phyloP scores from a whole-genome alignment of 2,329 filamentous ascomycete genomes.

The Neofusicoccum umdonicola region DNA sequence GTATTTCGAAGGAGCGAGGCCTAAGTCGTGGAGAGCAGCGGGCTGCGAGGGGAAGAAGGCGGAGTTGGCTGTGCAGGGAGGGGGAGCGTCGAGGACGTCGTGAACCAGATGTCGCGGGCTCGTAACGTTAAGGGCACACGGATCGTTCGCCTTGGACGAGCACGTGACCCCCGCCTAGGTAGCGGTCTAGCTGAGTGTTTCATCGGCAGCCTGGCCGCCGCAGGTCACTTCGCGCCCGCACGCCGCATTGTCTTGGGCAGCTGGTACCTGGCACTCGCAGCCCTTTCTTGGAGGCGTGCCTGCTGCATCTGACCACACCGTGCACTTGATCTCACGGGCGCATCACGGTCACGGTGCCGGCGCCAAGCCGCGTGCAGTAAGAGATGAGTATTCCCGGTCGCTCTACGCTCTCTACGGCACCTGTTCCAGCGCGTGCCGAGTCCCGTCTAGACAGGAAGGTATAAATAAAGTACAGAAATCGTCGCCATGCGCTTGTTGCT shows the following conservation, averaged over 20 bases:
- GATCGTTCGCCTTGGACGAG: slow-evolving; percentile 1
- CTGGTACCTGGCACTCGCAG: background rate
- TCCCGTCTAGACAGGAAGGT: slow-evolving; percentile 8
- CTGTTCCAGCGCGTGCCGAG: background rate
- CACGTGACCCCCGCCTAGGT: background rate
- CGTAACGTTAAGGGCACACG: slow-evolving; percentile 8
- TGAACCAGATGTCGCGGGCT: slow-evolving; percentile 24
- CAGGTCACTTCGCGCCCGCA: background rate
- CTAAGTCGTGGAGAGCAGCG: slow-evolving; percentile 10
- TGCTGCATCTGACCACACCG: background rate
- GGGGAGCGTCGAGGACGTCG: slow-evolving; percentile 15
- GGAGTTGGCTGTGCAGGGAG: slow-evolving; percentile 18
- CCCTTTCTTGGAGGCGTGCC: background rate
- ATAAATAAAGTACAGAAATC: slow-evolving; percentile 8
- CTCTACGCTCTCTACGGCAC: background rate
- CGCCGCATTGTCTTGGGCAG: background rate
- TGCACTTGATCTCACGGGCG: slow-evolving; percentile 1
- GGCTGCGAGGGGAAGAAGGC: slow-evolving; percentile 15
- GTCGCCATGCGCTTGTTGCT: background rate
- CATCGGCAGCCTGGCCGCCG: background rate
- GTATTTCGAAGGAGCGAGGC: background rate
- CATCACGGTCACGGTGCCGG: background rate
- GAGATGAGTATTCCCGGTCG: background rate
- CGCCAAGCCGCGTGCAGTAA: background rate
- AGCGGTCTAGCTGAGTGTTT: background rate